Percentiles rank a stretch among this genome's conserved stretches.
These are phyloP conservation scores for Rhynchosporium agropyri DNA, from an alignment of 2,329 filamentous ascomycete genomes.

Conservation along the genomic window DNA sequence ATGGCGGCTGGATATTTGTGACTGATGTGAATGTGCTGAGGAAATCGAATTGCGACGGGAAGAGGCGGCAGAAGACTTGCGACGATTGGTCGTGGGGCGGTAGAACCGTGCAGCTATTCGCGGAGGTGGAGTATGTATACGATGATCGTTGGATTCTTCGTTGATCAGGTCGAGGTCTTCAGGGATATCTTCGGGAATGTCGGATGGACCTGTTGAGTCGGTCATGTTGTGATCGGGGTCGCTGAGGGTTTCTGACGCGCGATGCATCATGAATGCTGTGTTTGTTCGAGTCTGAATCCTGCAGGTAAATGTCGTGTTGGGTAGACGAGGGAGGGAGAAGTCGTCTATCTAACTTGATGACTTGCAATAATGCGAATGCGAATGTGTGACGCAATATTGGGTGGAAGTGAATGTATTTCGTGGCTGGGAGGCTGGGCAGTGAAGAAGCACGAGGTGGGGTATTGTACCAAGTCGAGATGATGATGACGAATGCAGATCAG, in stretches of 20 bases:
- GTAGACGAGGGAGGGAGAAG: not conserved
- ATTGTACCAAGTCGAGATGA: slow-evolving; percentile 14
- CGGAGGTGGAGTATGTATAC: slow-evolving; percentile 65
- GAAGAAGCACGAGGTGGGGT: slow-evolving; percentile 23
- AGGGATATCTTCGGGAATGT: slow-evolving; percentile 33
- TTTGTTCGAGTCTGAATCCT: not conserved
- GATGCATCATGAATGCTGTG: slow-evolving; percentile 37
- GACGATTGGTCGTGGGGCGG: slow-evolving; percentile 64
- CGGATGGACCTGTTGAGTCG: slow-evolving; percentile 36
- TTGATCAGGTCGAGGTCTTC: slow-evolving; percentile 40
- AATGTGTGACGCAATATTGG: slow-evolving; percentile 6
- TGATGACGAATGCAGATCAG: slow-evolving; percentile 11
- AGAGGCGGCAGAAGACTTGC: slow-evolving; percentile 75
- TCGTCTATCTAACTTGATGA: not conserved
- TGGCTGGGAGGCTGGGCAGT: slow-evolving; percentile 12
- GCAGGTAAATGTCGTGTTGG: slow-evolving; percentile 9
- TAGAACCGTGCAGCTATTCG: slow-evolving; percentile 81
- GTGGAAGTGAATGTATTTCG: slow-evolving; percentile 27
- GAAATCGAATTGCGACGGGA: slow-evolving; percentile 81
- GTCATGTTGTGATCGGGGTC: slow-evolving; percentile 42
- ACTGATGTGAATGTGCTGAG: slow-evolving; percentile 60
- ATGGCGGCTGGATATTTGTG: slow-evolving; percentile 47
- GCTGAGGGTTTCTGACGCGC: slow-evolving; percentile 40
- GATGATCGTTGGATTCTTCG: slow-evolving; percentile 38
- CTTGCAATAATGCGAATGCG: not conserved